A percentile compares a stretch with the other conserved stretches of the same genome.
These are phyloP conservation scores for Lentinula guzmanii DNA, from an alignment of 768 basidiomycete genomes.

Conservation along the genomic window DNA sequence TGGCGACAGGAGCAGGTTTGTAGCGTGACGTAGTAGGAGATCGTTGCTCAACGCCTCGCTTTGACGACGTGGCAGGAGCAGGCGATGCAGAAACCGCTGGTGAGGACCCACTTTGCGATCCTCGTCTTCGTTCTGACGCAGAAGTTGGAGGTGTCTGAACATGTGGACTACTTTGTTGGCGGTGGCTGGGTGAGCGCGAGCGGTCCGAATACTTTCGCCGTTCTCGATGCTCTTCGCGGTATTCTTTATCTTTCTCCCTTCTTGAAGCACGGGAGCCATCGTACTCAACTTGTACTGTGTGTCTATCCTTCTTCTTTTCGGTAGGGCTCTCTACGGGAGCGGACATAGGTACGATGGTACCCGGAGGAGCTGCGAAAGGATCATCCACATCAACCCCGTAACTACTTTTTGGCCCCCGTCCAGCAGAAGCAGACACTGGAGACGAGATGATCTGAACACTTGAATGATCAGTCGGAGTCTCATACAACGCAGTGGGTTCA, in stretches of 20 bases:
- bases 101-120: slow-evolving; percentile 20
- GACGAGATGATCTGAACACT: slow-evolving; percentile 25
- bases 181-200: slow-evolving; percentile 7
- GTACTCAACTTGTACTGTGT: slow-evolving; percentile 98
- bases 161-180: neutral
- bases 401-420: slow-evolving; percentile 26
- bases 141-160: neutral
- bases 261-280: slow-evolving; percentile 36
- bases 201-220: slow-evolving; percentile 11
- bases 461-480: slow-evolving; percentile 15
- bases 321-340: slow-evolving; percentile 26
- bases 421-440: slow-evolving; percentile 3
- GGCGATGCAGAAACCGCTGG: slow-evolving; percentile 30
- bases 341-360: slow-evolving; percentile 14
- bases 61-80: slow-evolving; percentile 5
- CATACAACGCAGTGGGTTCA: slow-evolving; percentile 42
- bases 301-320: slow-evolving; percentile 47
- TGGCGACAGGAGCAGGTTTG: slow-evolving; percentile 22
- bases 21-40: slow-evolving; percentile 17
- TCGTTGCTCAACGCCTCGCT: neutral
- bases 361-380: slow-evolving; percentile 57
- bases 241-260: slow-evolving; percentile 15
- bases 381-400: slow-evolving; percentile 54
- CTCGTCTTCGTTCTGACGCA: slow-evolving; percentile 21
- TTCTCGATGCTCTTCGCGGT: slow-evolving; percentile 22